phyloP scores from a whole-genome alignment of 441 rosid genomes.

The Corymbia calophylla region DNA sequence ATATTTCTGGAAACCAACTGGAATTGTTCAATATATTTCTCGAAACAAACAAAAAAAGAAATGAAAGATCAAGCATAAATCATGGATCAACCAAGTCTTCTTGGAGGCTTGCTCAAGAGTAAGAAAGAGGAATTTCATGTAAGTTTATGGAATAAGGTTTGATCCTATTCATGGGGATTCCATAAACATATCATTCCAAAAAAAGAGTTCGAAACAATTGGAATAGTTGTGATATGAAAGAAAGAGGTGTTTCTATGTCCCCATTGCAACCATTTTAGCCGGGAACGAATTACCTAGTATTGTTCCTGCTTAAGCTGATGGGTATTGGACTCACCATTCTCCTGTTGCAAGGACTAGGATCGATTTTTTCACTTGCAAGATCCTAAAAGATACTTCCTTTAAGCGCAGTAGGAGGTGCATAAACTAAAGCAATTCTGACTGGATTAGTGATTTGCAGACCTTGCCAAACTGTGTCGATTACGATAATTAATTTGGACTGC shows the following conservation, averaged over 20 bases:
- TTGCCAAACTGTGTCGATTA: neutral
- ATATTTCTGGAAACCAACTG: too few relatives aligned
- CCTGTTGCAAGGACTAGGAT: neutral
- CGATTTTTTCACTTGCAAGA: neutral
- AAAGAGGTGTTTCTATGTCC: too few relatives aligned
- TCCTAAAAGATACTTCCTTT: neutral
- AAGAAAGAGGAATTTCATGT: too few relatives aligned
- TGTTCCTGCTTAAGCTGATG: too few relatives aligned
- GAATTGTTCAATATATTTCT: too few relatives aligned
- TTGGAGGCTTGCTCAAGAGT: too few relatives aligned
- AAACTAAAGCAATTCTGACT: neutral
- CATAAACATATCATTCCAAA: neutral
- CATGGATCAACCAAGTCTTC: too few relatives aligned
- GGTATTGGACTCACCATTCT: too few relatives aligned
- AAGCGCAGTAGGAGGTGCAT: neutral
- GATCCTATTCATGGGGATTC: neutral
- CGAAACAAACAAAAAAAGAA: too few relatives aligned
- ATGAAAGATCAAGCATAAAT: too few relatives aligned
- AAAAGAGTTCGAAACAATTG: neutral
- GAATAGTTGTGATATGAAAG: neutral
- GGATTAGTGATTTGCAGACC: neutral
- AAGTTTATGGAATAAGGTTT: neutral
- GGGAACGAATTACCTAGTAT: too few relatives aligned
- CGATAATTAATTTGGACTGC: neutral
- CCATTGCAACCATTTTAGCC: too few relatives aligned